phyloP scores from a whole-genome alignment of 208 protist species.

The Leishmania guyanensis region DNA sequence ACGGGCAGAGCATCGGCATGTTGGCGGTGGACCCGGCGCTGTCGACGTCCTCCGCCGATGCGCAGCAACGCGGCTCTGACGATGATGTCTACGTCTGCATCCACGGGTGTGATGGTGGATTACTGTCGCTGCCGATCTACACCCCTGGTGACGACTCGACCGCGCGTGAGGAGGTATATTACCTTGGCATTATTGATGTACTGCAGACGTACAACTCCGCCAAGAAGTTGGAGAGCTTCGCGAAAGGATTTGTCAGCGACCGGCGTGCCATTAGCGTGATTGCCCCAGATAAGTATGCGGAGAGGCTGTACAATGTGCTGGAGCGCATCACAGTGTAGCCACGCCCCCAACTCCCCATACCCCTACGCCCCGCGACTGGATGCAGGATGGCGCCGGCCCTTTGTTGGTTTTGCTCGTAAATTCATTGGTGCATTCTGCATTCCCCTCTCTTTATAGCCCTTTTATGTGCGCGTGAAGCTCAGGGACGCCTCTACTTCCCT shows the following conservation, averaged over 20 bases:
- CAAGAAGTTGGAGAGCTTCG: slow-evolving; percentile 87
- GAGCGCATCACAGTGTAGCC: slow-evolving; percentile 76
- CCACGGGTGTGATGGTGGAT: slow-evolving; percentile 79
- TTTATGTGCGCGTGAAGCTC: neutral
- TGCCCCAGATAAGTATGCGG: slow-evolving; percentile 78
- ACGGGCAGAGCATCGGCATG: slow-evolving; percentile 22
- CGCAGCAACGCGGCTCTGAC: neutral
- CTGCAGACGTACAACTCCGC: slow-evolving; percentile 88
- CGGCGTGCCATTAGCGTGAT: slow-evolving; percentile 83
- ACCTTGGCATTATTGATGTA: slow-evolving; percentile 94
- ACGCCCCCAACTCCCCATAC: neutral
- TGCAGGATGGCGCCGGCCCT: neutral
- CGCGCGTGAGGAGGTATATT: slow-evolving; percentile 88
- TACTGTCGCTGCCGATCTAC: slow-evolving; percentile 83
- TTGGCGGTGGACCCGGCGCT: neutral
- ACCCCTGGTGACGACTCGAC: slow-evolving; percentile 64
- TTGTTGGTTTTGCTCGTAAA: neutral
- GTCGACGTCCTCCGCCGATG: neutral
- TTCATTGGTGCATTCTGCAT: neutral
- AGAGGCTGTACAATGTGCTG: slow-evolving; percentile 78
- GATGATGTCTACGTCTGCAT: slow-evolving; percentile 64
- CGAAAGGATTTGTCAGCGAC: slow-evolving; percentile 83
- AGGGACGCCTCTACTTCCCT: neutral
- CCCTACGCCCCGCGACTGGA: neutral
- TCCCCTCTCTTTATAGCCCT: neutral